A percentile compares a stretch with the other conserved stretches of the same genome.
These are phyloP conservation scores for Plenodomus biglobosus DNA, from an alignment of 2,329 filamentous ascomycete species.

Conservation along the genomic window DNA sequence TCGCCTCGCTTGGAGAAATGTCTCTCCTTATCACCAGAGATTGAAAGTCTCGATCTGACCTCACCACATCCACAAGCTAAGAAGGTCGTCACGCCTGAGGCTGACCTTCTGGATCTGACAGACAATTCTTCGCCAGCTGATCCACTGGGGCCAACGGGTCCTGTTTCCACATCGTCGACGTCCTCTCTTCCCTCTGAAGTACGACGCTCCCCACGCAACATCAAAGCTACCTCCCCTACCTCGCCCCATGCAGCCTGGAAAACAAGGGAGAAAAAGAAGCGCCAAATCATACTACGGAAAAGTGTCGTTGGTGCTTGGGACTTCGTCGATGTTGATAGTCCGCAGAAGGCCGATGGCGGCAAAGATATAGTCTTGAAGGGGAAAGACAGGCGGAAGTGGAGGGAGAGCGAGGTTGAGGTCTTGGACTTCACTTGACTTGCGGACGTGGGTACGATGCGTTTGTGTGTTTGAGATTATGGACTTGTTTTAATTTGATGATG, in stretches of 20 bases:
- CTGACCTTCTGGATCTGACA: conserved; percentile 29
- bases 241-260: conserved; percentile 36
- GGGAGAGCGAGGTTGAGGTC: conserved; percentile 41
- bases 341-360: conserved; percentile 3
- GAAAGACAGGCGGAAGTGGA: conserved; percentile 35
- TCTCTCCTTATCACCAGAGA: conserved; percentile 13
- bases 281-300: conserved; percentile 32
- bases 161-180: conserved; percentile 8
- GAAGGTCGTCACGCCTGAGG: conserved; percentile 11
- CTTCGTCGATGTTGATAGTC: conserved; percentile 31
- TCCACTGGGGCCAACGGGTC: background rate
- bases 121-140: conserved; percentile 14
- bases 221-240: conserved; percentile 10
- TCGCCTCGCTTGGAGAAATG: conserved; percentile 27
- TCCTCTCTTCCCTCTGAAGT: conserved; percentile 3
- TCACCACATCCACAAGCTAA: conserved; percentile 3
- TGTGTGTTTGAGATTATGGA: no score
- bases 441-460: no score
- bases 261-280: conserved; percentile 32
- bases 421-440: conserved; percentile 35
- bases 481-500: no score
- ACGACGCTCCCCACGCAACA: conserved; percentile 27
- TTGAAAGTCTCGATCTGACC: conserved; percentile 33
- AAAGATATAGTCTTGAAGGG: conserved; percentile 16
- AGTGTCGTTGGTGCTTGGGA: conserved; percentile 40